These are phyloP conservation scores for Yamadazyma spencermartinsiae DNA, from an alignment of 1,139 yeast genomes.

Conservation along the genomic window DNA sequence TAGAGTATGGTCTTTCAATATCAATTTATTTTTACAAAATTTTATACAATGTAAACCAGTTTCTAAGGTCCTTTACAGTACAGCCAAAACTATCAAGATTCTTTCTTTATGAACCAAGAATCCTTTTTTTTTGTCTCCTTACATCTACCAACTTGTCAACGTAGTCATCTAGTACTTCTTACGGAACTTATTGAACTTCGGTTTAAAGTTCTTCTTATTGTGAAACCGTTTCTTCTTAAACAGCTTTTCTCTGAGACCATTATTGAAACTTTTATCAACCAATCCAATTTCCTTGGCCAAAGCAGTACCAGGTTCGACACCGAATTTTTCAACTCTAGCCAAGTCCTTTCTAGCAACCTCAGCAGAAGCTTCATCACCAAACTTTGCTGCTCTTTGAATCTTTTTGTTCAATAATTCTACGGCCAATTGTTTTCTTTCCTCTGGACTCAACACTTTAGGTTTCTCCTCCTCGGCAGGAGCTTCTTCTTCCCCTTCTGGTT, in stretches of 20 bases:
- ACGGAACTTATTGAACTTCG: constrained; percentile 6
- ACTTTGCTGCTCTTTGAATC: constrained; percentile 72
- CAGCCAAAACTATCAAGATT: no score
- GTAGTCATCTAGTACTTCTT: constrained; percentile 5
- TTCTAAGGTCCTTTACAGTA: no score
- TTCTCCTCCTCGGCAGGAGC: constrained; percentile 25
- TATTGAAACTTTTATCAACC: constrained; percentile 34
- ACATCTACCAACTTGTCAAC: no score
- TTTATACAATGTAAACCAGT: no score
- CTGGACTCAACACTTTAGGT: constrained; percentile 54
- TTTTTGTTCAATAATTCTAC: constrained; percentile 67
- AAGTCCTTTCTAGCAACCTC: constrained; percentile 59
- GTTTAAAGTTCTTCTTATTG: constrained; percentile 16
- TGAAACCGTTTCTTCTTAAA: constrained; percentile 20
- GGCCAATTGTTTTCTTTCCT: constrained; percentile 70
- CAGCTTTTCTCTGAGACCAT: constrained; percentile 18
- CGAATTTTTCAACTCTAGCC: constrained; percentile 79
- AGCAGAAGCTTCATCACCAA: constrained; percentile 61
- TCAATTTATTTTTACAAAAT: no score
- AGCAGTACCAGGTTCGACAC: constrained; percentile 68
- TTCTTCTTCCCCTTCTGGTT: constrained; percentile 8
- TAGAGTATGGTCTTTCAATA: neutral
- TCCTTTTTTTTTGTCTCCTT: no score
- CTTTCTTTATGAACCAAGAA: no score
- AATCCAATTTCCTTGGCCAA: constrained; percentile 69